These are phyloP conservation scores for Salix arbutifolia DNA, from an alignment of 345 rosid genomes.

Conservation along the genomic window DNA sequence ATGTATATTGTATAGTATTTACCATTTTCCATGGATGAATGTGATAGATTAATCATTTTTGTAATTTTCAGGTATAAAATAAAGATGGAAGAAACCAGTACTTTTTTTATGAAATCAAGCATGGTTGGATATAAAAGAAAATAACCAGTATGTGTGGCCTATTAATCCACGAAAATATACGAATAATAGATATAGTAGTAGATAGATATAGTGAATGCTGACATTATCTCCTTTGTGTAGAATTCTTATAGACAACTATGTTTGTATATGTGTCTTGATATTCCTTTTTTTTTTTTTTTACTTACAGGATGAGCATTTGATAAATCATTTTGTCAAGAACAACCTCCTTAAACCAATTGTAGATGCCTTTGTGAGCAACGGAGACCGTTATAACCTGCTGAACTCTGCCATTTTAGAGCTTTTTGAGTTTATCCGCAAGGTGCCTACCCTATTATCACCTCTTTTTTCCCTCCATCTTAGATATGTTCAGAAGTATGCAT, in stretches of 20 bases:
- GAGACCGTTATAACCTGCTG: constrained; percentile 83
- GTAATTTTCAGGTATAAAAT: too few species aligned
- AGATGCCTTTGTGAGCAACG: constrained; percentile 83
- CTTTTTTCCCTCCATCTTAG: constrained; percentile 14
- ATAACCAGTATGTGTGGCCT: too few species aligned
- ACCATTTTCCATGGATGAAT: too few species aligned
- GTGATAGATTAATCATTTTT: too few species aligned
- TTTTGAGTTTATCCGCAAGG: constrained; percentile 92
- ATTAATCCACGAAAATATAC: too few species aligned
- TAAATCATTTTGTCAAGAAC: constrained; percentile 74
- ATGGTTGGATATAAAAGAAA: too few species aligned
- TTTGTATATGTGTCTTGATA: not conserved
- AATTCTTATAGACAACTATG: not conserved
- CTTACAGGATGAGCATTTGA: constrained; percentile 82
- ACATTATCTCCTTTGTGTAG: not conserved
- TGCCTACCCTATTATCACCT: constrained; percentile 15
- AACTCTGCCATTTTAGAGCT: constrained; percentile 91
- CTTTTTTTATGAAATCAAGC: too few species aligned
- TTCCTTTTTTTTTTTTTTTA: constrained; percentile 3
- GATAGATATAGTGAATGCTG: too few species aligned
- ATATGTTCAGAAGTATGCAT: constrained; percentile 11
- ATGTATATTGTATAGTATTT: too few species aligned
- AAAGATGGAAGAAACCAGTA: too few species aligned
- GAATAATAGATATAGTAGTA: too few species aligned
- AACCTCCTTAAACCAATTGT: constrained; percentile 78